Conservation (phyloP, 2,329 filamentous ascomycete genomes). For the Phyllosticta citribraziliensis region DNA sequence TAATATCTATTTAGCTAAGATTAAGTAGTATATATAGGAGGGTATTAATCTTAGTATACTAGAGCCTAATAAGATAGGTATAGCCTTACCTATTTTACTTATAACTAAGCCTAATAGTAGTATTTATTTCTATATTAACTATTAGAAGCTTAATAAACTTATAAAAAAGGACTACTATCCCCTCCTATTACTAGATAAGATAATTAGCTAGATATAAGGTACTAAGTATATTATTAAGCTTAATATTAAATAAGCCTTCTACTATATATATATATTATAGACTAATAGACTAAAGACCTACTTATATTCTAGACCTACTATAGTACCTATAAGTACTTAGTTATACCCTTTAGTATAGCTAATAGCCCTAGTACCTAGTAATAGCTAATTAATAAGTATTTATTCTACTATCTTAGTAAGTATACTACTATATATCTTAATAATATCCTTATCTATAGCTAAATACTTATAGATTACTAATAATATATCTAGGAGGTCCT, state of each 20-base stretch:
- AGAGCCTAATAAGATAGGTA: neutral
- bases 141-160: slow-evolving; percentile 12
- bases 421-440: slow-evolving; percentile 13
- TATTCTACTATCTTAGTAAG: slow-evolving; percentile 11
- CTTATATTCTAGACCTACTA: slow-evolving; percentile 8
- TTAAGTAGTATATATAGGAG: neutral
- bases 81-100: neutral
- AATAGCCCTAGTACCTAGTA: slow-evolving; percentile 13
- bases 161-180: slow-evolving; percentile 10
- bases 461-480: slow-evolving; percentile 6
- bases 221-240: slow-evolving; percentile 13
- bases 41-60: neutral
- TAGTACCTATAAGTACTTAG: slow-evolving; percentile 12
- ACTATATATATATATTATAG: slow-evolving; percentile 11
- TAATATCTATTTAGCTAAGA: no score
- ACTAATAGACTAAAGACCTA: slow-evolving; percentile 11
- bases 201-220: slow-evolving; percentile 1
- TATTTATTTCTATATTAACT: slow-evolving; percentile 11
- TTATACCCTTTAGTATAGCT: slow-evolving; percentile 13
- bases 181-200: slow-evolving; percentile 11
- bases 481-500: slow-evolving; percentile 7
- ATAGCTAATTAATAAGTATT: slow-evolving; percentile 12
- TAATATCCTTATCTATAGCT: slow-evolving; percentile 14
- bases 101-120: slow-evolving; percentile 5
- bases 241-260: slow-evolving; percentile 10